Evolutionary conservation across 2,329 filamentous ascomycete genomes (phyloP).

Genomic region (Neonectria sp.): DNA sequence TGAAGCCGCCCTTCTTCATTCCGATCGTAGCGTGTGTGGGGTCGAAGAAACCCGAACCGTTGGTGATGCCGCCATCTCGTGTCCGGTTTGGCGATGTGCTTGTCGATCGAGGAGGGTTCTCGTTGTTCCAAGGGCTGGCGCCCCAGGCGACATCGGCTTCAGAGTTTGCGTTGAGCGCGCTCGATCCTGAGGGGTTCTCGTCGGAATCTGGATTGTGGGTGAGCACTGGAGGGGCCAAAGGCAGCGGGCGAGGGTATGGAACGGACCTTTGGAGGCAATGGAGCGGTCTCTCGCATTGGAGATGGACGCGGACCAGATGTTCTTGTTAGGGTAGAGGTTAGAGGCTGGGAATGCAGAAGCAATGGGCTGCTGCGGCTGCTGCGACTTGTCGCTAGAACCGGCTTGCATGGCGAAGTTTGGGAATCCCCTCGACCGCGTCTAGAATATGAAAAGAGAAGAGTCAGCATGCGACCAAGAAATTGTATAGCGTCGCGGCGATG

Average conservation of each 20-base stretch:
- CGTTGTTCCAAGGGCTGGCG: slow-evolving; percentile 72
- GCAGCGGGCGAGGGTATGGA: slow-evolving; percentile 5
- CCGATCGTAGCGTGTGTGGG: slow-evolving; percentile 62
- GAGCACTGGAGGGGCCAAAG: slow-evolving; percentile 27
- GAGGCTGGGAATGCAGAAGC: slow-evolving; percentile 57
- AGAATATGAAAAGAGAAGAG: slow-evolving; percentile 28
- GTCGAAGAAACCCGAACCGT: slow-evolving; percentile 62
- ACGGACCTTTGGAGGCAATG: slow-evolving; percentile 65
- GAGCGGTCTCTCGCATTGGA: slow-evolving; percentile 59
- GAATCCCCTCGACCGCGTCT: slow-evolving; percentile 58
- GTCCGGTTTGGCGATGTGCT: slow-evolving; percentile 73
- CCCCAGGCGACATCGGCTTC: slow-evolving; percentile 76
- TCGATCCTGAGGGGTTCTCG: slow-evolving; percentile 73
- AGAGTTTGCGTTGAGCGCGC: slow-evolving; percentile 77
- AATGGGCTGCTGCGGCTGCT: slow-evolving; percentile 49
- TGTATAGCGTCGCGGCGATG: slow-evolving; percentile 32
- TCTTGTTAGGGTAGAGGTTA: slow-evolving; percentile 54
- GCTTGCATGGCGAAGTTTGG: slow-evolving; percentile 56
- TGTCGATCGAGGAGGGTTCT: slow-evolving; percentile 59
- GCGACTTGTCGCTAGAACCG: slow-evolving; percentile 49
- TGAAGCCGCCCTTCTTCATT: slow-evolving; percentile 51
- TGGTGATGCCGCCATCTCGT: slow-evolving; percentile 63
- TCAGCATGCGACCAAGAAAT: slow-evolving; percentile 44
- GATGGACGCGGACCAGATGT: slow-evolving; percentile 58
- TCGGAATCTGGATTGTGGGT: slow-evolving; percentile 47